Conservation (phyloP, 768 basidiomycete species). For the Asterophora parasitica region DNA sequence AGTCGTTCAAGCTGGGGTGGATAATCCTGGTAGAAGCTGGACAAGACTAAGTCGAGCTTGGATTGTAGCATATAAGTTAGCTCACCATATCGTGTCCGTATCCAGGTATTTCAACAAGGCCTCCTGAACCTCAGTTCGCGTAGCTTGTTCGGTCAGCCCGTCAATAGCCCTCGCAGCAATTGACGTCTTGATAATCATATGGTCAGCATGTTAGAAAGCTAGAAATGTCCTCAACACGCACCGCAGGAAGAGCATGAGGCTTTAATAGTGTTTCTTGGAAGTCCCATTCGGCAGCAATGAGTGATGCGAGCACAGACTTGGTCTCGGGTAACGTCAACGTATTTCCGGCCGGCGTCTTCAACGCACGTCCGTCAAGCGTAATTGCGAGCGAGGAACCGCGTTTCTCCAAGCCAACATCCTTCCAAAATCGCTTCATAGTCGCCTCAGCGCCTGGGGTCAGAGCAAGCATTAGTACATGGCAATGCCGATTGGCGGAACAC, state of each 20-base stretch:
- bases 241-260: conserved; percentile 89
- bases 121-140: conserved; percentile 57
- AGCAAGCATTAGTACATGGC: not conserved
- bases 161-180: conserved; percentile 89
- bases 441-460: conserved; percentile 68
- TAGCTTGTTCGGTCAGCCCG: conserved; percentile 51
- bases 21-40: conserved; percentile 78
- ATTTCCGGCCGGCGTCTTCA: conserved; percentile 89
- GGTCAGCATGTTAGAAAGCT: conserved; percentile 4
- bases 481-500: conserved; percentile 12
- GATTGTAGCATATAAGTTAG: not conserved
- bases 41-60: conserved; percentile 1
- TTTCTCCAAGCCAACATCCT: conserved; percentile 72
- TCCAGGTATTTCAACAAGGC: conserved; percentile 82
- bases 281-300: conserved; percentile 97
- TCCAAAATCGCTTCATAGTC: conserved; percentile 91
- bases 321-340: conserved; percentile 63
- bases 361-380: conserved; percentile 74
- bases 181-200: conserved; percentile 61
- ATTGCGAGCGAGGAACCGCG: conserved; percentile 51
- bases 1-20: conserved; percentile 72
- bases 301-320: conserved; percentile 69
- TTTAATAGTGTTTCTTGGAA: conserved; percentile 82
- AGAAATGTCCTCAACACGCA: conserved; percentile 26
- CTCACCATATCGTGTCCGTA: conserved; percentile 90